Conservation (phyloP, 1,284 basidiomycete species). For the Ceratobasidium sp. region DNA sequence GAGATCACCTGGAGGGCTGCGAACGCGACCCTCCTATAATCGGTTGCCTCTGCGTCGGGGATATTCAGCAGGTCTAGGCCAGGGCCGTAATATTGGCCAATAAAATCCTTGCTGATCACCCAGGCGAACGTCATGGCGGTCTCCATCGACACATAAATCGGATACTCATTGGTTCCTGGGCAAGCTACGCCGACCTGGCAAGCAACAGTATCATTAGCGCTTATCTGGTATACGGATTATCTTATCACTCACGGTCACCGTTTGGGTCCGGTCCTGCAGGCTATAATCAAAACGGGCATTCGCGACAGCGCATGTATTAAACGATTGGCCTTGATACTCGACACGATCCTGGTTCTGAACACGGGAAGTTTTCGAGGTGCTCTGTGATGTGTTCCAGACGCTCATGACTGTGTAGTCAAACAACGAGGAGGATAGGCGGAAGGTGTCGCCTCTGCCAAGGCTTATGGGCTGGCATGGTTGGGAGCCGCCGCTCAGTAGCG, state of each 20-base stretch:
- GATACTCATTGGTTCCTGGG: neutral
- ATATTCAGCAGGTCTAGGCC: conserved; percentile 1
- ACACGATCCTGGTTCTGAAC: conserved; percentile 7
- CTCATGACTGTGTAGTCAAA: conserved; percentile 41
- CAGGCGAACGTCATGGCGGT: conserved; percentile 11
- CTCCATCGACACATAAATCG: conserved; percentile 18
- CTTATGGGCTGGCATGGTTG: conserved; percentile 24
- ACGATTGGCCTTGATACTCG: conserved; percentile 26
- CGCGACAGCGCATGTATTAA: neutral
- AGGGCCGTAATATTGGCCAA: conserved; percentile 28
- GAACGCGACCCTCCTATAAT: neutral
- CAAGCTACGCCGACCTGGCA: conserved; percentile 26
- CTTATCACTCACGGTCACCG: neutral
- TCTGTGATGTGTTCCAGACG: conserved; percentile 2
- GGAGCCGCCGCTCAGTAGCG: neutral
- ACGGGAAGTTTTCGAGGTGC: neutral
- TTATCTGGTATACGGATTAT: neutral
- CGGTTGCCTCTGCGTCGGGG: neutral
- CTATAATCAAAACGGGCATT: neutral
- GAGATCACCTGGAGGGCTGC: neutral
- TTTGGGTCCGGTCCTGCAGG: conserved; percentile 10
- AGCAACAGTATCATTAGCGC: neutral
- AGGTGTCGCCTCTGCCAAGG: conserved; percentile 22
- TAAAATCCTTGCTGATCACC: conserved; percentile 16
- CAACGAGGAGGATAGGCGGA: conserved; percentile 10